phyloP scores from a whole-genome alignment of 352 stramenopile species.

The Pythium vanterpoolii region DNA sequence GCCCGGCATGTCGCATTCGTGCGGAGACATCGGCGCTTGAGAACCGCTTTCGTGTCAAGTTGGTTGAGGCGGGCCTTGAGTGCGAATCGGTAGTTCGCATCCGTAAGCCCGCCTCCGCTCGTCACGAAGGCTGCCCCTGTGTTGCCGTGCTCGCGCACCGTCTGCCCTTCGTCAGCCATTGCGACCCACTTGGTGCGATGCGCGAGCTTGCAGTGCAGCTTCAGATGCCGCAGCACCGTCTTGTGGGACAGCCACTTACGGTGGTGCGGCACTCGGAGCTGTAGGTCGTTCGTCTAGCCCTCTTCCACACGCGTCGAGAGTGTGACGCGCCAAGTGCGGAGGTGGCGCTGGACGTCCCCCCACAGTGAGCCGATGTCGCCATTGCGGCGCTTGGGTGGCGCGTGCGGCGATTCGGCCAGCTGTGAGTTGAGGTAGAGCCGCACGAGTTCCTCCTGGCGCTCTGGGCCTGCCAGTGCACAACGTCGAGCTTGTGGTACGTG shows the following conservation, averaged over 20 bases:
- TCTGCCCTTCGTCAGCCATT: neutral
- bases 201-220: neutral
- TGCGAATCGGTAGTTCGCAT: conserved; percentile 10
- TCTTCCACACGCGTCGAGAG: neutral
- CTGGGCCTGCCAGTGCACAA: neutral
- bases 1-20: neutral
- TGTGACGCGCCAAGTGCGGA: neutral
- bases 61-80: conserved; percentile 14
- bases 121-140: neutral
- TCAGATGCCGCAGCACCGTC: neutral
- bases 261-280: neutral
- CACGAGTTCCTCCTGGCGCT: conserved; percentile 1
- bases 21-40: conserved; percentile 7
- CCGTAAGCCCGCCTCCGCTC: neutral
- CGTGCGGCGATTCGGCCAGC: neutral
- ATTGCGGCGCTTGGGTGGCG: neutral
- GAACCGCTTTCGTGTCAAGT: conserved; percentile 9
- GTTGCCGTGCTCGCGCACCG: neutral
- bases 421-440: neutral
- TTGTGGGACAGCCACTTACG: neutral
- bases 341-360: neutral
- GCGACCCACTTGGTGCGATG: neutral
- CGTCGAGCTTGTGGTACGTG: neutral
- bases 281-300: neutral
- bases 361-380: conserved; percentile 1